Conservation (phyloP, 1,139 yeast genomes). For the Cylindricascospora bacillispora region DNA sequence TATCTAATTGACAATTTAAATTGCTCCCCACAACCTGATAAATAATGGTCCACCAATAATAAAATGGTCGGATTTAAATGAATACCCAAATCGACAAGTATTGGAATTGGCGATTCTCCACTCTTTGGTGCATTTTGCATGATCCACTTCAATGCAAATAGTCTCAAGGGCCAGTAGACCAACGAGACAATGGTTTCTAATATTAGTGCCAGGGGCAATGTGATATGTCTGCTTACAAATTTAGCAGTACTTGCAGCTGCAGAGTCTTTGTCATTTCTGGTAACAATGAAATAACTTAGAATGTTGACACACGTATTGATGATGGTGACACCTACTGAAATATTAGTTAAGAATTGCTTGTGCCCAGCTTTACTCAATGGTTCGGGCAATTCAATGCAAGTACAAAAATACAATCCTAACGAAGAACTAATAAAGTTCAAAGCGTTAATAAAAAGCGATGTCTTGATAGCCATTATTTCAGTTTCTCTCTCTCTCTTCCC, state of each 20-base stretch:
- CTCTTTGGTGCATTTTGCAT: conserved; percentile 18
- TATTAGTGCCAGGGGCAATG: conserved; percentile 37
- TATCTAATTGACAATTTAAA: conserved; percentile 19
- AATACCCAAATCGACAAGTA: conserved; percentile 41
- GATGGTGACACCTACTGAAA: conserved; percentile 39
- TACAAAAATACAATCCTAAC: conserved; percentile 20
- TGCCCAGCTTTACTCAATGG: conserved; percentile 44
- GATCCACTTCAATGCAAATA: conserved; percentile 37
- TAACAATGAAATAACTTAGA: conserved; percentile 8
- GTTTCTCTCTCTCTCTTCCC: not conserved
- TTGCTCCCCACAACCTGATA: conserved; percentile 37
- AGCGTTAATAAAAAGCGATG: conserved; percentile 14
- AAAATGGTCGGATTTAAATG: conserved; percentile 48
- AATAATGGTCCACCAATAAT: conserved; percentile 38
- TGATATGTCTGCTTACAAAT: conserved; percentile 15
- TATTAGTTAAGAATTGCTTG: conserved; percentile 55
- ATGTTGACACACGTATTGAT: conserved; percentile 22
- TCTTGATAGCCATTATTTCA: conserved; percentile 4
- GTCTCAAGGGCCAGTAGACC: conserved; percentile 54
- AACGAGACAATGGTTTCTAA: conserved; percentile 46
- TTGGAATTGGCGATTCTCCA: conserved; percentile 29
- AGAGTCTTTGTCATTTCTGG: not conserved
- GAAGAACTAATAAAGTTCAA: conserved; percentile 14
- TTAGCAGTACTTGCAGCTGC: conserved; percentile 2
- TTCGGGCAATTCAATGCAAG: conserved; percentile 33